These are phyloP conservation scores for Coemansia sp. DNA, from an alignment of 192 early-diverging fungal species.

Conservation along the genomic window DNA sequence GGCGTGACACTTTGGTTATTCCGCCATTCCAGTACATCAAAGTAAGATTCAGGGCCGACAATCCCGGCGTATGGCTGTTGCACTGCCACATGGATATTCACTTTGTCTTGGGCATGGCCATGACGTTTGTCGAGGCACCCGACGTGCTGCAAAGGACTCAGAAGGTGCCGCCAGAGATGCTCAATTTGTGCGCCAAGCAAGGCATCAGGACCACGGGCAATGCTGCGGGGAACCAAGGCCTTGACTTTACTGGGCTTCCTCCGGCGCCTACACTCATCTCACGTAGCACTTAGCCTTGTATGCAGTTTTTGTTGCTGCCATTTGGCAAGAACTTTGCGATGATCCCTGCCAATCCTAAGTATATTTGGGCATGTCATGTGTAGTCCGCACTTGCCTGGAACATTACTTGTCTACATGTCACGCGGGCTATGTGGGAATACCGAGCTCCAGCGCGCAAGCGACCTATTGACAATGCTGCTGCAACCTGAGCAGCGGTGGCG, in stretches of 20 bases:
- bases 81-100: slow-evolving; percentile 69
- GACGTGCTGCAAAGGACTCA: slow-evolving; percentile 53
- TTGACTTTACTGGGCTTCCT: slow-evolving; percentile 61
- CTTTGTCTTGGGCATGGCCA: slow-evolving; percentile 66
- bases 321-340: not conserved
- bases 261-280: slow-evolving; percentile 23
- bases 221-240: slow-evolving; percentile 65
- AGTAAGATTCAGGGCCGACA: slow-evolving; percentile 71
- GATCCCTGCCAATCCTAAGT: not conserved
- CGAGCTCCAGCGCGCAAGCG: not conserved
- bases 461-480: not conserved
- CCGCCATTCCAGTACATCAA: slow-evolving; percentile 57
- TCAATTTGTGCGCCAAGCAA: slow-evolving; percentile 58
- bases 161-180: slow-evolving; percentile 52
- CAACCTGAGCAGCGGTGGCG: not conserved
- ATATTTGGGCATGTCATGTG: not conserved
- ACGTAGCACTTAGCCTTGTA: not conserved
- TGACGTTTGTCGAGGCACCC: slow-evolving; percentile 69
- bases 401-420: not conserved
- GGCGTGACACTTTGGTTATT: slow-evolving; percentile 64
- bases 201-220: slow-evolving; percentile 63
- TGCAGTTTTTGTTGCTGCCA: not conserved
- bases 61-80: slow-evolving; percentile 80
- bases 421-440: not conserved
- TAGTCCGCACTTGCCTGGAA: not conserved